Base-by-base conservation (phyloP, 257 asterid species). In the Parsonsia alboflavescens region DNA sequence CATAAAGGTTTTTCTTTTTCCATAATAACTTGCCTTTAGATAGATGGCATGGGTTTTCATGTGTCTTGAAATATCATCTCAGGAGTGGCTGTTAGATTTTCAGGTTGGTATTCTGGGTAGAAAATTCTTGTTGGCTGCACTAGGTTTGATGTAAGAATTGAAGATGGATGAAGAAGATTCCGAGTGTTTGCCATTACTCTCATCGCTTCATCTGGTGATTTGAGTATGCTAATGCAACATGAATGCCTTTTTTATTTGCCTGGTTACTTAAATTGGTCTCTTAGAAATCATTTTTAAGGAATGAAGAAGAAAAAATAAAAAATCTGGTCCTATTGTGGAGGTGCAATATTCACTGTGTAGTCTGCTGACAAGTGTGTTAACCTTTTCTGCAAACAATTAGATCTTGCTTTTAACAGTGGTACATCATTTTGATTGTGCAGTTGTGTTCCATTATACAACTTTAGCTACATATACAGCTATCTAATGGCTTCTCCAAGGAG, bases 361-460 rank as follows among this genome's bases (percentile, higher is more conserved):
- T 64, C 10, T 5, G 65, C 36, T 65, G 63, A 12, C 48, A 11
- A n/a, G 39, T 63, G 39, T 28, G n/a, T 56, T 53, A 26, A 52
- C 65, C 46, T n/a, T 16, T 6, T 45, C n/a, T n/a, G 10, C 54
- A 56, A 57, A n/a, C 48, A 41, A 30, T 50, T 70, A 21, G 46
- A 48, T 28, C 19, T 26, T 72, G 50, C 13, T 21, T 45, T 52
- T 59, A 44, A 81, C 72, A 30, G 76, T 58, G 10, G 39, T 64
- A 3, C 13, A 28, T 17, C 71, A n/a, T 50, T 48, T 59, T 9
- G n/a, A 5, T 81, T 76, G 77, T 80, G 85, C 96, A 94, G 98
- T 78, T 95, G 99, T 80, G 96, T 82, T 68, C 98, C 99, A 49
- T 83, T 95, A 83, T 92, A 92, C 94, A 89, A 86, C 89, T 95